phyloP scores from a whole-genome alignment of 352 stramenopile genomes.

The Pythium plurisporium region DNA sequence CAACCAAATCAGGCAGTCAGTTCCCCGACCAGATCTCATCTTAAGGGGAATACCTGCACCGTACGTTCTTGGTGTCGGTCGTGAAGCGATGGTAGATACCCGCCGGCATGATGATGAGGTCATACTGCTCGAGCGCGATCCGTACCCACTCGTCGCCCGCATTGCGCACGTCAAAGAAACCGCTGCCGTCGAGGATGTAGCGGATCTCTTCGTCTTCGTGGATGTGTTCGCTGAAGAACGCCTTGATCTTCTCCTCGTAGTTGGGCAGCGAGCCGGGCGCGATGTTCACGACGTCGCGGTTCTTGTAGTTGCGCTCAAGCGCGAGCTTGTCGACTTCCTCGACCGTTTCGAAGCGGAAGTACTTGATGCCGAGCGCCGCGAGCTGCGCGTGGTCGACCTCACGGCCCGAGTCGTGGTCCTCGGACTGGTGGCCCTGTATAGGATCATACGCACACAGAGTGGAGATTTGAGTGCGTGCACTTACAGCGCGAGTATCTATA shows the following conservation, averaged over 20 bases:
- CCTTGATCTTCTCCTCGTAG: conserved; percentile 26
- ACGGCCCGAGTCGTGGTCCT: conserved; percentile 20
- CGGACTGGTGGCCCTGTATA: conserved; percentile 19
- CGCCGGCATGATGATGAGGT: conserved; percentile 22
- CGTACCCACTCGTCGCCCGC: conserved; percentile 23
- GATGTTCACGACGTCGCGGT: conserved; percentile 26
- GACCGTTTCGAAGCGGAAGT: conserved; percentile 21
- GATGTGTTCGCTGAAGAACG: conserved; percentile 26
- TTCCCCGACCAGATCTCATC: background rate
- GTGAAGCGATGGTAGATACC: conserved; percentile 27
- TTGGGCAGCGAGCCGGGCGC: conserved; percentile 20
- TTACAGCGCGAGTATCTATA: background rate
- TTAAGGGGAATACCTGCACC: background rate
- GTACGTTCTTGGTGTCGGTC: conserved; percentile 25
- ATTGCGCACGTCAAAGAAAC: conserved; percentile 25
- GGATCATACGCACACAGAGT: background rate
- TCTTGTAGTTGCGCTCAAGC: conserved; percentile 22
- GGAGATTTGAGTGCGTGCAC: background rate
- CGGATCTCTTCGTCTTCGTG: conserved; percentile 26
- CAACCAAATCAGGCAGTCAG: background rate
- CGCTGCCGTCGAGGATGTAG: conserved; percentile 24
- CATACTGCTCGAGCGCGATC: conserved; percentile 22
- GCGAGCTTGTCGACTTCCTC: conserved; percentile 22
- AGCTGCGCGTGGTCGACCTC: conserved; percentile 9
- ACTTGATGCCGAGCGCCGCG: conserved; percentile 18